Evolutionary conservation across 78 protist species (phyloP).

Genomic region (Chrysochromulina parva): DNA sequence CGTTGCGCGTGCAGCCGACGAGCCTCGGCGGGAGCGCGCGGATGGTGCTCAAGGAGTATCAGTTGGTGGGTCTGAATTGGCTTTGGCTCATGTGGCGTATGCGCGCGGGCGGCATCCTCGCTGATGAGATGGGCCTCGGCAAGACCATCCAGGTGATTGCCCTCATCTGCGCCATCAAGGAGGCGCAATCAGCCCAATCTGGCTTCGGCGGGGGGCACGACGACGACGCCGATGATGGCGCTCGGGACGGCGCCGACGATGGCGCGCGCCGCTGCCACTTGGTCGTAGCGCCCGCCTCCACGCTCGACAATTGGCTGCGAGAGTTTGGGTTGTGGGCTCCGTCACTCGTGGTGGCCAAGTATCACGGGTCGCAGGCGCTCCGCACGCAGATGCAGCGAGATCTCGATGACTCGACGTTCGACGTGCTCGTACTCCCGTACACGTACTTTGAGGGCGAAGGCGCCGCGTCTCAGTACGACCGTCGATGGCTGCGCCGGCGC

Average conservation of each 20-base stretch:
- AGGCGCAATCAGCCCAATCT: too few relatives aligned
- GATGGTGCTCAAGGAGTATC: conserved; percentile 51
- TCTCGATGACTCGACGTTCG: conserved; percentile 9
- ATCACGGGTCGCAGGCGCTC: neutral
- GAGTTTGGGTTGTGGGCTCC: neutral
- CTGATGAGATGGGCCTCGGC: conserved; percentile 64
- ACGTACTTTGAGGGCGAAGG: conserved; percentile 3
- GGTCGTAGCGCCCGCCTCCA: conserved; percentile 65
- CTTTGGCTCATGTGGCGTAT: conserved; percentile 24
- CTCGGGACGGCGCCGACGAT: too few relatives aligned
- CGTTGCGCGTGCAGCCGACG: too few relatives aligned
- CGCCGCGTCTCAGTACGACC: conserved; percentile 65
- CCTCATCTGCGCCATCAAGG: conserved; percentile 23
- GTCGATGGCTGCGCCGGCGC: conserved; percentile 53
- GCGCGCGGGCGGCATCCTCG: conserved; percentile 50
- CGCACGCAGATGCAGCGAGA: neutral
- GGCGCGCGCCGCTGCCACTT: conserved; percentile 60
- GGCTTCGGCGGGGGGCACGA: too few relatives aligned
- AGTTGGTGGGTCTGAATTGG: conserved; percentile 71
- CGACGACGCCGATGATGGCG: too few relatives aligned
- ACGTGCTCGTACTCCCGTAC: conserved; percentile 61
- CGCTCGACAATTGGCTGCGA: conserved; percentile 68
- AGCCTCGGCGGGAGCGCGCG: neutral
- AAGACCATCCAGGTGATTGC: conserved; percentile 46
- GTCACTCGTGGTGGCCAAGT: neutral